Percentiles rank a stretch among this genome's conserved stretches.
These are phyloP conservation scores for Aegilops umbellulata DNA, from an alignment of 176 grass and related monocot genomes.

Conservation along the genomic window DNA sequence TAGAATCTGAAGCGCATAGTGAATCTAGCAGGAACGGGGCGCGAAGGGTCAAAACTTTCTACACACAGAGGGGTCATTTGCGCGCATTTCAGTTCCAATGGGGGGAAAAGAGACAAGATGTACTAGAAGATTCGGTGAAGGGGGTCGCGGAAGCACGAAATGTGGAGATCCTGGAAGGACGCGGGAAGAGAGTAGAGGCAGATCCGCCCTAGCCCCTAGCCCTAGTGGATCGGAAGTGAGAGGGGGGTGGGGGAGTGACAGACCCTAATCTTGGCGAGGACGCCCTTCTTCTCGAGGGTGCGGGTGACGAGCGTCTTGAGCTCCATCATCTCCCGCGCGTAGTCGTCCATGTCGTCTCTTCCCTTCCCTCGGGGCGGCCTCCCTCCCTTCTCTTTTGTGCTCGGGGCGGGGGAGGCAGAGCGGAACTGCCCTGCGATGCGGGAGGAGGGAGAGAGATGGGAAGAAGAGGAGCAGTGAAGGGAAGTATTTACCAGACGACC, in stretches of 20 bases:
- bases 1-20: neutral
- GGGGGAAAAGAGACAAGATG: neutral
- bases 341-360: slow-evolving; percentile 62
- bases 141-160: neutral
- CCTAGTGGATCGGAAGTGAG: neutral
- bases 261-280: slow-evolving; percentile 94
- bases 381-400: neutral
- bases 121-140: neutral
- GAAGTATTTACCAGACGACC: neutral
- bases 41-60: neutral
- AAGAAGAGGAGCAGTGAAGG: neutral
- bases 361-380: neutral
- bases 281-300: slow-evolving; percentile 94
- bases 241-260: neutral
- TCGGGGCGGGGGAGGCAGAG: neutral
- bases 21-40: neutral
- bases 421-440: neutral
- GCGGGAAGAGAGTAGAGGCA: neutral
- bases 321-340: slow-evolving; percentile 97
- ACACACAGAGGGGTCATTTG: neutral
- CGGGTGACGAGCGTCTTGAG: slow-evolving; percentile 95
- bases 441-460: neutral
- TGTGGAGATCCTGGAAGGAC: slow-evolving; percentile 15
- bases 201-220: neutral
- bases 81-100: neutral